Base-by-base conservation (phyloP, 768 basidiomycete genomes). In the Tylopilus balloui region DNA sequence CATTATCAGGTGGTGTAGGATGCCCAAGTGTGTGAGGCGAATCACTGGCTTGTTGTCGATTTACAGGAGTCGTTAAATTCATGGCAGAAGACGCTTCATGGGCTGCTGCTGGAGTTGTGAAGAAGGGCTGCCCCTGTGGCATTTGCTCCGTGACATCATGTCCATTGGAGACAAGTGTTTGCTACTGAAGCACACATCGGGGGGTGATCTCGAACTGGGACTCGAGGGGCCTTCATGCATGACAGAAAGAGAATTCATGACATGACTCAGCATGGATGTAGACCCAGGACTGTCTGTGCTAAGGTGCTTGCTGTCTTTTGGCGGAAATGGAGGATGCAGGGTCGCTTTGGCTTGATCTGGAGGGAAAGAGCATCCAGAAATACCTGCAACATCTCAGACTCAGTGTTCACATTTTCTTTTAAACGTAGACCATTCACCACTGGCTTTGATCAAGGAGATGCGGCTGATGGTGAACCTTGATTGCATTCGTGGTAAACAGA, bases 1-100 rank as follows among this genome's bases (percentile, higher is more conserved):
- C 41, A 25, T 56, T 58, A 43, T 56, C 53, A 52, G 42, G 58
- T 3, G 71, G 72, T 17, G 73, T 71, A 7, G 66, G 66, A 28
- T 66, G 50, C 9, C 75, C 74, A 51, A 74, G 71, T 0, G 74
- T 76, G 47, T 58, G 67, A 10, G 74, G 74, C 20, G 73, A 74
- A 54, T 71, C 69, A 24, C 55, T 50, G 31, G 44, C 51, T 13
- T 43, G 42, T 31, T 63, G 56, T 42, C 45, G 60, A 51, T 57
- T 46, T 42, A 43, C 56, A 49, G 69, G 65, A 5, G 67, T 70
- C 46, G 63, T 63, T 29, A 59, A 41, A 31, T 55, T 56, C 53
- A 45, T 52, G 38, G 34, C 25, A n/a, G 54, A 53, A 54, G 54
- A 46, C 20, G 45, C 28, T 24, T 51, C 37, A 25, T 50, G 45